Percentiles rank a stretch among this genome's conserved stretches.
Conservation (phyloP, 768 basidiomycete genomes). For the Boletus barrowsii region DNA sequence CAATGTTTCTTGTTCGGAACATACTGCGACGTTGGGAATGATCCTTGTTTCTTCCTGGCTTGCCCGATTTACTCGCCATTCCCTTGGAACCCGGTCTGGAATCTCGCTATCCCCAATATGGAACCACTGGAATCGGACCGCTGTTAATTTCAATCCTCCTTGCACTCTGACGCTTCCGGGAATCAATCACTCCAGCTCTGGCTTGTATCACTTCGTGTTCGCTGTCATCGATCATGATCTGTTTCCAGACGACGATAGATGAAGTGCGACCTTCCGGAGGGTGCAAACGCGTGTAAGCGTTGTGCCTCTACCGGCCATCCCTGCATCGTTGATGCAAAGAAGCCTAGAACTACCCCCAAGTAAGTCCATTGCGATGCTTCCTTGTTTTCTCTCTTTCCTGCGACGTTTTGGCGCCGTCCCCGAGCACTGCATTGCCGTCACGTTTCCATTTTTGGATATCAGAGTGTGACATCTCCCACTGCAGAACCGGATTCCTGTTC, state of each 20-base stretch:
- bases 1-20: conserved; percentile 16
- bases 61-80: conserved; percentile 5
- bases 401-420: conserved; percentile 4
- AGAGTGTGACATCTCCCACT: conserved; percentile 19
- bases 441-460: conserved; percentile 23
- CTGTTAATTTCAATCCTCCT: neutral
- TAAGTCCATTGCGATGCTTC: conserved; percentile 43
- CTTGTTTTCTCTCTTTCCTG: neutral
- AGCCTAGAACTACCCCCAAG: conserved; percentile 78
- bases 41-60: neutral
- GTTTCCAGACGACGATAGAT: conserved; percentile 47
- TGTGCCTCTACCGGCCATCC: conserved; percentile 71
- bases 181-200: neutral
- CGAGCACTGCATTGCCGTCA: conserved; percentile 27
- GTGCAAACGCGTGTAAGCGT: conserved; percentile 73
- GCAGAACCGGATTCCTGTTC: conserved; percentile 6
- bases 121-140: conserved; percentile 6
- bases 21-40: conserved; percentile 5
- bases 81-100: conserved; percentile 1
- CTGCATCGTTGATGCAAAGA: conserved; percentile 82
- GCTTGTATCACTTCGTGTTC: neutral
- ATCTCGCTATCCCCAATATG: conserved; percentile 11
- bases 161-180: conserved; percentile 9
- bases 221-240: conserved; percentile 1
- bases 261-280: conserved; percentile 79